Conservation (phyloP, 2,329 filamentous ascomycete species). For the Epichloe scottii region DNA sequence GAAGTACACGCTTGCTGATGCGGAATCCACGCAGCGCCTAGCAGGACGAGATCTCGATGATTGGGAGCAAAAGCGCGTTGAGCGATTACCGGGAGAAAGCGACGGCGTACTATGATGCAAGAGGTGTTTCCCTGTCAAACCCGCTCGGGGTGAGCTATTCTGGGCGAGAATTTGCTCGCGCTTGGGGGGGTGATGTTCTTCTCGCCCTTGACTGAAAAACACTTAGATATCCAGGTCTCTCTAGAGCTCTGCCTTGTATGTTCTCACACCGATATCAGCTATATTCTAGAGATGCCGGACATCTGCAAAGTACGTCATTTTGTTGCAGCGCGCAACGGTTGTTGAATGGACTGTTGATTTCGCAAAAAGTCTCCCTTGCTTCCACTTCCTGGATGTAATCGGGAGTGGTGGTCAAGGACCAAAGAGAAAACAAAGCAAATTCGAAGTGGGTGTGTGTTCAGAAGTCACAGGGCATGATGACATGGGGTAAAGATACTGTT, state of each 20-base stretch:
- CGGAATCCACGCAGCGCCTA: conserved; percentile 14
- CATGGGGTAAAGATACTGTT: neutral
- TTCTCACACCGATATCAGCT: neutral
- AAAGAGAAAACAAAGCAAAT: neutral
- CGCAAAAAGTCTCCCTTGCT: neutral
- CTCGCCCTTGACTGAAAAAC: neutral
- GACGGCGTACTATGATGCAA: conserved; percentile 57
- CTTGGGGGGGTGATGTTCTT: neutral
- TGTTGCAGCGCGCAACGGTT: neutral
- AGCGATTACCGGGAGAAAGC: conserved; percentile 77
- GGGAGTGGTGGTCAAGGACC: neutral
- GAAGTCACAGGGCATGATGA: too few species aligned
- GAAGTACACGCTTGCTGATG: neutral
- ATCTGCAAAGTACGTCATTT: conserved; percentile 2
- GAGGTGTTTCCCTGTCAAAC: neutral
- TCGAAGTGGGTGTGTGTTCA: neutral
- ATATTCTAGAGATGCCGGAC: conserved; percentile 5
- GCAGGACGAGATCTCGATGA: conserved; percentile 82
- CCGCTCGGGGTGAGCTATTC: neutral
- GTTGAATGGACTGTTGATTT: neutral
- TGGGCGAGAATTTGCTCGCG: neutral
- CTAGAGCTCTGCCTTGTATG: neutral
- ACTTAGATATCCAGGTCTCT: neutral
- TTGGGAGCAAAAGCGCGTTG: conserved; percentile 94
- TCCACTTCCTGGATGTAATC: neutral